Evolutionary conservation across 2,329 filamentous ascomycete genomes (phyloP), one percentile per base, ranked within the genome.

Genomic region (Colletotrichum endophyticum): DNA sequence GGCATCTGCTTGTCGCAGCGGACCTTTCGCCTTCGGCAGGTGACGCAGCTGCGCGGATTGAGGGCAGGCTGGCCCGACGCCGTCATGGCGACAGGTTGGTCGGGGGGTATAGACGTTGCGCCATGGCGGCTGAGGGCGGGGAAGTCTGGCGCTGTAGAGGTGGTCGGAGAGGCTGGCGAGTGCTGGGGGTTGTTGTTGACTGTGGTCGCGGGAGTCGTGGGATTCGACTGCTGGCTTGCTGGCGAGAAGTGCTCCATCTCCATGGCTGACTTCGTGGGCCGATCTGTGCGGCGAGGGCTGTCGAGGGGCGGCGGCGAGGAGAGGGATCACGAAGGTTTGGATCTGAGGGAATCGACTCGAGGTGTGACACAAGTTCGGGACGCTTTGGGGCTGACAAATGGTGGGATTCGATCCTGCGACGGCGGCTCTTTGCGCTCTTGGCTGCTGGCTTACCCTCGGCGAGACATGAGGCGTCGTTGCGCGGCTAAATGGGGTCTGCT

Each of bases 1-100:
- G 94, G 93, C 87, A 95, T 92, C 80, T 91, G 89, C 86, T 95
- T 95, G 86, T 96, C 93, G 88, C 94, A 96, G 81, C 94, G 93
- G 71, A 96, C 94, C 84, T 95, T 94, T 77, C 92, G 87, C 61
- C 88, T 86, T 13, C 88, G 85, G 77, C 88, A 89, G 53, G 87
- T 89, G 22, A 89, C 87, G 79, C 88, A 89, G 77, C 87, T 89
- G 76, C 88, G 84, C 34, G 88, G 88, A 77, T 89, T 89, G 63
- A 89, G 75, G 49, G 83, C 83, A 8, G 85, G 84, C 28, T 80
- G 78, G 16, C 80, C 78, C 25, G 76, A 71, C 12, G 77, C 59
- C 56, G 77, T 69, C 66, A 76, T 69, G 62, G 77, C 76, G 12
- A 78, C 72, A 22, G 77, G 76, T 13, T 78, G 77, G 13, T 78